A percentile compares a stretch with the other conserved stretches of the same genome.
phyloP scores from a whole-genome alignment of 2,329 filamentous ascomycete species.

The Claviceps cyperi region DNA sequence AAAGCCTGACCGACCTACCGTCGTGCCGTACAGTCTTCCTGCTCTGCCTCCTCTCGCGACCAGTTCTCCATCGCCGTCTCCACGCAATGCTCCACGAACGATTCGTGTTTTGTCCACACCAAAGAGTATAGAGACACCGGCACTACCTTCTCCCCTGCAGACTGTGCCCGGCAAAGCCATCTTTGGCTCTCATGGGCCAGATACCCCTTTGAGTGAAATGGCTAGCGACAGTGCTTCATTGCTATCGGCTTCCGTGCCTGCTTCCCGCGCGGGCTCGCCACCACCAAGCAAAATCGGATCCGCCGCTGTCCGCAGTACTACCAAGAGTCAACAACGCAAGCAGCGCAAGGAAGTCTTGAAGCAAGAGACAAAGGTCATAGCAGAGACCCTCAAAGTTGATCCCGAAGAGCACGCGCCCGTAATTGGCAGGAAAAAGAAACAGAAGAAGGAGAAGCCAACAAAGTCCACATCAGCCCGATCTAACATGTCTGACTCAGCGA shows the following conservation, averaged over 20 bases:
- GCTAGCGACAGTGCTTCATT: conserved; percentile 66
- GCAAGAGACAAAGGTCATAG: conserved; percentile 43
- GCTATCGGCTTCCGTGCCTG: conserved; percentile 54
- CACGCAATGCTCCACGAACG: conserved; percentile 45
- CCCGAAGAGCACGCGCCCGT: conserved; percentile 54
- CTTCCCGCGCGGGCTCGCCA: conserved; percentile 57
- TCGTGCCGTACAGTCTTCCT: conserved; percentile 30
- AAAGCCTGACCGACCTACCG: conserved; percentile 6
- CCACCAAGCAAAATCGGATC: conserved; percentile 50
- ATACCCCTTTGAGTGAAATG: conserved; percentile 58
- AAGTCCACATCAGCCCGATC: conserved; percentile 10
- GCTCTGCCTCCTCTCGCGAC: conserved; percentile 31
- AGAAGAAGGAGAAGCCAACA: conserved; percentile 54
- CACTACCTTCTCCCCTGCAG: conserved; percentile 19
- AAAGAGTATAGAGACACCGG: conserved; percentile 41
- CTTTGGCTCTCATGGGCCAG: conserved; percentile 37
- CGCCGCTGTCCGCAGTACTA: conserved; percentile 53
- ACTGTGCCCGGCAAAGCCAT: conserved; percentile 16
- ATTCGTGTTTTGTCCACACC: conserved; percentile 46
- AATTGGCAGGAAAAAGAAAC: conserved; percentile 69
- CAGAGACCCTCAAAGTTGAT: conserved; percentile 35
- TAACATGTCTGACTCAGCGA: not conserved
- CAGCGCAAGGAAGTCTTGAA: conserved; percentile 54
- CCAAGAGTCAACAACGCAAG: conserved; percentile 69
- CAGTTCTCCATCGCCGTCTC: conserved; percentile 32